Base-by-base conservation (phyloP, 306 rosid species). In the Calophaca sinica region DNA sequence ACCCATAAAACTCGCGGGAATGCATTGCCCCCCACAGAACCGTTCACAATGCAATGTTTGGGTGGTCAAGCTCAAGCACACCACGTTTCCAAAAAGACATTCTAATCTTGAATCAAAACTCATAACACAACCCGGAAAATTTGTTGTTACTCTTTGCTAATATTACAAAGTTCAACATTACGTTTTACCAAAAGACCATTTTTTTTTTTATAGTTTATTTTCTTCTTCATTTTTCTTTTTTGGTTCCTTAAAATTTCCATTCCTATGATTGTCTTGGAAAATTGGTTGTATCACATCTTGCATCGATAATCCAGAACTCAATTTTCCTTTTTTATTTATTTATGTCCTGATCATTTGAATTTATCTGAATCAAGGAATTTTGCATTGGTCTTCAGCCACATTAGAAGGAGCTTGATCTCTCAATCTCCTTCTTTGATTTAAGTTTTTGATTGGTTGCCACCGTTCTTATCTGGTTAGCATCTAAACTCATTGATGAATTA, bases 1-100 rank as follows among this genome's bases (percentile, higher is more conserved):
- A 75, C 7, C 69, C 75, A 14, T 62, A 52, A 81, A 61, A 74
- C 72, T 75, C 72, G 84, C 72, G 7, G 5, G 50, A 80, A 74
- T 59, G 67, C 2, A 73, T 26, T 65, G 54, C 13, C 67, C 59
- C 70, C 65, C 61, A 75, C 73, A 79, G 33, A 79, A 71, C 49
- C 67, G 20, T 45, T 64, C 83, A 52, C 69, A 78, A 38, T 70
- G 11, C 29, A 61, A 58, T 9, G 31, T 35, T 20, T 20, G 26
- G 26, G 26, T 20, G 26, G 26, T 20, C 26, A 20, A 20, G 26
- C 26, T 20, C 26, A 20, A 20, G 26, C 26, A 20, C 26, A 35
- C 42, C 5, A 46, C 58, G 35, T 79, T 72, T 63, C 66, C 58
- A 49, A 10, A 42, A 26, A 57, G 12, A 63, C 70, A 67, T 74